Evolutionary conservation across 2,329 filamentous ascomycete species (phyloP).

Genomic region (Monosporascus sp.): DNA sequence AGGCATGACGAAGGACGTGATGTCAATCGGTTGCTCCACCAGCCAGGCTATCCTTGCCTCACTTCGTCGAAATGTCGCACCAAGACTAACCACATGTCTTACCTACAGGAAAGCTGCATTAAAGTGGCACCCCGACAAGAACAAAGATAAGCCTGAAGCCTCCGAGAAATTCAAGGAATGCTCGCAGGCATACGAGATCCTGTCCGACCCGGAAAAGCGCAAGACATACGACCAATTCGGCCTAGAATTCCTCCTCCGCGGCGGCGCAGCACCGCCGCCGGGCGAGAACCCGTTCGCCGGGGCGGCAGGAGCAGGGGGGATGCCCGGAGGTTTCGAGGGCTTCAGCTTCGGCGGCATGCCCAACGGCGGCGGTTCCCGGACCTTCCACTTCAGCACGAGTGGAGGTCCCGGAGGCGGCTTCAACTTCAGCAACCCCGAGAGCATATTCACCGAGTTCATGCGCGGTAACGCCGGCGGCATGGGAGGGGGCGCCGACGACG

Average conservation of each 20-base stretch:
- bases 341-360: conserved; percentile 49
- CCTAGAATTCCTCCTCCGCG: conserved; percentile 83
- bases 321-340: conserved; percentile 49
- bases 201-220: conserved; percentile 94
- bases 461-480: conserved; percentile 42
- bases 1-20: background rate
- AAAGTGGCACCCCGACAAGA: conserved; percentile 96
- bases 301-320: conserved; percentile 41
- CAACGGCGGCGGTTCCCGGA: conserved; percentile 42
- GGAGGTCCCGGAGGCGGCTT: conserved; percentile 58
- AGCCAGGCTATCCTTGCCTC: conserved; percentile 5
- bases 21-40: background rate
- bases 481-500: conserved; percentile 36
- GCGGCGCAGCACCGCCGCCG: conserved; percentile 64
- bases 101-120: conserved; percentile 72
- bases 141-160: conserved; percentile 81
- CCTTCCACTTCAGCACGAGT: conserved; percentile 60
- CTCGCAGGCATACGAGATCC: conserved; percentile 95
- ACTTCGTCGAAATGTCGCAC: background rate
- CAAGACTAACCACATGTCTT: conserved; percentile 28
- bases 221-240: conserved; percentile 94
- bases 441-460: conserved; percentile 82
- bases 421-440: conserved; percentile 75
- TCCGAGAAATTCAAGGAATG: conserved; percentile 97
- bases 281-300: conserved; percentile 58